Base-by-base conservation (phyloP, 495 filamentous ascomycete species). In the Viridothelium virens region DNA sequence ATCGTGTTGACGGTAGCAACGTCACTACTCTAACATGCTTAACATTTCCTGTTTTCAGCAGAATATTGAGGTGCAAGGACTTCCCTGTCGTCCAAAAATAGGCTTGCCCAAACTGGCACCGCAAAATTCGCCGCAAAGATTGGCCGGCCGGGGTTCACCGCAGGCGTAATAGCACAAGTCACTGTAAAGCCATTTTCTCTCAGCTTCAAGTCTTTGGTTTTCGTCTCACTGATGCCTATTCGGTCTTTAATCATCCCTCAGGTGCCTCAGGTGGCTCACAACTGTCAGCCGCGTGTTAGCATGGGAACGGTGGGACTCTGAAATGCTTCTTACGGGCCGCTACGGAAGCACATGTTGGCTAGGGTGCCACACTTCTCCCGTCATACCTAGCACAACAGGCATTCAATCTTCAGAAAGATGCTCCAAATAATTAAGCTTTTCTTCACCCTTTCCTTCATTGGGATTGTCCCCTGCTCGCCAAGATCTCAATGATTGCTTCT, bases 381-480 rank as follows among this genome's bases (percentile, higher is more conserved):
- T 59, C 53, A 18, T n/a, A 59, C 53, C 53, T 36, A 9, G 53
- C 53, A 59, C 53, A 7, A 36, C 31, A 18, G 16, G 12, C 25
- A 18, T 5, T 5, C 5, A 53, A 18, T 18, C 36, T 3, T 59
- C 3, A 31, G 7, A 33, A 10, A 10, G 53, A 59, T 59, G 25
- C n/a, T 53, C n/a, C 53, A 33, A 59, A 59, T 36, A 59, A 59
- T 34, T 36, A 59, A 59, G 31, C 53, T 59, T 36, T 36, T 4
- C 53, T 18, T 4, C n/a, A 33, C 10, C 25, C 53, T 33, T 34
- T 59, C 25, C 31, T 18, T 6, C 2, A 36, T 31, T 33, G 31
- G 53, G 53, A 31, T 33, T 18, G 36, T 59, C 53, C 53, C n/a
- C 36, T 31, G 14, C 31, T 36, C 5, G 31, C 7, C 53, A 59